Base-by-base conservation (phyloP, 441 rosid genomes). In the Adansonia madagascariensis region DNA sequence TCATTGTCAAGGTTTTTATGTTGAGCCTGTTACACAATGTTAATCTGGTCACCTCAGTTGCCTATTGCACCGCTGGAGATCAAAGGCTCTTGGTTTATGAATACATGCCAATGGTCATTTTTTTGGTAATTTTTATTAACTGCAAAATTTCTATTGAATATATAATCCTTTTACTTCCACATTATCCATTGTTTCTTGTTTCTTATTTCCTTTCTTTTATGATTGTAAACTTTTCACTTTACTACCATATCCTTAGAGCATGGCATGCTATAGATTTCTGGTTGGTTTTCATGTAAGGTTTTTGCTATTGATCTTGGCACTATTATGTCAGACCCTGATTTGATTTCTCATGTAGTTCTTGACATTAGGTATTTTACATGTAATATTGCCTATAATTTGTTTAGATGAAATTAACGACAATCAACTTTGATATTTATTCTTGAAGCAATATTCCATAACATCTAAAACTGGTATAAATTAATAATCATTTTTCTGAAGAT, bases 1-100 rank as follows among this genome's bases (percentile, higher is more conserved):
- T 93, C 77, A 91, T 93, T 11, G 94, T 93, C 62, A 97, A 95
- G 82, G 98, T 95, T 80, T 93, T 94, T n/a, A 91, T 94, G 97
- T 79, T 94, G 83, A 93, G 98, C 83, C 82, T 95, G 43, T 81
- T 95, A 52, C 98, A 93, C 80, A 97, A 95, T 72, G 82, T 83
- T 0, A 90, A 93, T 84, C 96, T 95, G 14, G 97, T 95, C 60
- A 93, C 88, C 31, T 83, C 93, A 84, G 87, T 82, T 31, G 98
- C 98, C 31, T 95, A 95, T 83, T 95, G 98, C 79, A 91, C 94
- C 27, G 84, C 90, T 22, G 98, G 98, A 75, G 98, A 95, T 85
- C 98, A 93, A 73, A 91, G 96, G 75, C 87, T 95, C 43, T 82
- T 95, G 85, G 86, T 31, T 31, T 31, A 31, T 31, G 35, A 31